These are phyloP conservation scores for Eremomyces bilateralis DNA, from an alignment of 495 filamentous ascomycete species.

Conservation along the genomic window DNA sequence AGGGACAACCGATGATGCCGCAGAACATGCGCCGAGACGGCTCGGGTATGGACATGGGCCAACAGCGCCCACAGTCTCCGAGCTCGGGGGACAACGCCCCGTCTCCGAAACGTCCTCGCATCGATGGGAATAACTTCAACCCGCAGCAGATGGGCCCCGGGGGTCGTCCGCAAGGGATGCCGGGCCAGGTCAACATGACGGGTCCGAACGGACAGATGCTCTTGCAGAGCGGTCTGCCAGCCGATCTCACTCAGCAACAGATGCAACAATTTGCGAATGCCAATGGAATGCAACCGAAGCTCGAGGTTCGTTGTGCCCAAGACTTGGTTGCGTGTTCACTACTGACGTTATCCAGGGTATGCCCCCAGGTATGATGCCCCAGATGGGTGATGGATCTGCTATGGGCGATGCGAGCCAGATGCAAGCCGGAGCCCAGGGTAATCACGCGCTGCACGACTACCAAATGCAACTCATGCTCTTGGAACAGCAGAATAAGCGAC, in stretches of 20 bases:
- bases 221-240: slow-evolving; percentile 54
- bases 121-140: slow-evolving; percentile 54
- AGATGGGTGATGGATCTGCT: slow-evolving; percentile 17
- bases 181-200: slow-evolving; percentile 20
- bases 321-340: not conserved
- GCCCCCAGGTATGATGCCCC: slow-evolving; percentile 16
- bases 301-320: slow-evolving; percentile 24
- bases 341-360: not conserved
- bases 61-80: slow-evolving; percentile 58
- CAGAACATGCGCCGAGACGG: slow-evolving; percentile 65
- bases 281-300: slow-evolving; percentile 47
- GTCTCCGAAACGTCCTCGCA: slow-evolving; percentile 80
- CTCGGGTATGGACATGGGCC: slow-evolving; percentile 72
- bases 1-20: slow-evolving; percentile 37
- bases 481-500: slow-evolving; percentile 96
- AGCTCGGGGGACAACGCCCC: slow-evolving; percentile 68
- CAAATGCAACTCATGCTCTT: slow-evolving; percentile 98
- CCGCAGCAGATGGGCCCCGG: slow-evolving; percentile 60
- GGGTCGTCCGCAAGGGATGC: slow-evolving; percentile 55
- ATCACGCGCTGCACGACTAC: slow-evolving; percentile 92
- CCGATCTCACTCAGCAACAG: slow-evolving; percentile 50
- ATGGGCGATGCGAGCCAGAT: not conserved
- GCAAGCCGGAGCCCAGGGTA: slow-evolving; percentile 36
- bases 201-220: slow-evolving; percentile 36
- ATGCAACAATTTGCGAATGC: slow-evolving; percentile 42